Percentiles rank a stretch among this genome's conserved stretches.
Conservation (phyloP, 140 eudicot species). For the Oenanthe javanica region DNA sequence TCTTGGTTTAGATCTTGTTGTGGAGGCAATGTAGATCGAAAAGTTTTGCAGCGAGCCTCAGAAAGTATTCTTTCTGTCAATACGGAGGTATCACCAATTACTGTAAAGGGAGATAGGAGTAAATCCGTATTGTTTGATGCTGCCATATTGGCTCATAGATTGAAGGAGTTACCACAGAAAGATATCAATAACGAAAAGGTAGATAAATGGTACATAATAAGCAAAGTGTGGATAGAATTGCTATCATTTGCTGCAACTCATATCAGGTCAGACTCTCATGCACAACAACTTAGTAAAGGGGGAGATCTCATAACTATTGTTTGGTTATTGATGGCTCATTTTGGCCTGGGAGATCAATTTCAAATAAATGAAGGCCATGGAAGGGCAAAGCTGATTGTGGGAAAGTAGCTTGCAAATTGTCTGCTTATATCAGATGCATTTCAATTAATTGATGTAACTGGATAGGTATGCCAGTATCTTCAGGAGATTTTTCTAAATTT, state of each 20-base stretch:
- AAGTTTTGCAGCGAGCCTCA: slow-evolving; percentile 16
- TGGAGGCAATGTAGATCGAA: neutral
- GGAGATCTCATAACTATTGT: slow-evolving; percentile 44
- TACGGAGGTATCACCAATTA: slow-evolving; percentile 31
- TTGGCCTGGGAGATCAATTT: slow-evolving; percentile 43
- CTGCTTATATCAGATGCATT: neutral
- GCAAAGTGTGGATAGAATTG: slow-evolving; percentile 56
- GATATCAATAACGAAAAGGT: neutral
- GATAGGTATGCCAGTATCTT: neutral
- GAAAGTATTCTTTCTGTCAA: slow-evolving; percentile 13
- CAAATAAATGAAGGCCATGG: slow-evolving; percentile 41
- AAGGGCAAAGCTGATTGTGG: slow-evolving; percentile 45
- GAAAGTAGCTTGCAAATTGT: slow-evolving; percentile 21
- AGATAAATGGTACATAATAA: slow-evolving; percentile 40
- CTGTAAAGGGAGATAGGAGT: slow-evolving; percentile 41
- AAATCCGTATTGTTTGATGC: slow-evolving; percentile 46
- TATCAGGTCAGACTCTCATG: slow-evolving; percentile 34
- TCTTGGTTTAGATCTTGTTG: neutral
- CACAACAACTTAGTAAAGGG: slow-evolving; percentile 42
- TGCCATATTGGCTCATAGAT: slow-evolving; percentile 35
- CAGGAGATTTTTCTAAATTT: neutral
- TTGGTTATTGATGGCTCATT: slow-evolving; percentile 48
- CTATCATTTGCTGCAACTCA: slow-evolving; percentile 42
- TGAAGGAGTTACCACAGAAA: slow-evolving; percentile 12
- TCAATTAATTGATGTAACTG: neutral